Percentiles rank a stretch among this genome's conserved stretches.
Conservation (phyloP, 768 basidiomycete genomes). For the Mycena vitilis region DNA sequence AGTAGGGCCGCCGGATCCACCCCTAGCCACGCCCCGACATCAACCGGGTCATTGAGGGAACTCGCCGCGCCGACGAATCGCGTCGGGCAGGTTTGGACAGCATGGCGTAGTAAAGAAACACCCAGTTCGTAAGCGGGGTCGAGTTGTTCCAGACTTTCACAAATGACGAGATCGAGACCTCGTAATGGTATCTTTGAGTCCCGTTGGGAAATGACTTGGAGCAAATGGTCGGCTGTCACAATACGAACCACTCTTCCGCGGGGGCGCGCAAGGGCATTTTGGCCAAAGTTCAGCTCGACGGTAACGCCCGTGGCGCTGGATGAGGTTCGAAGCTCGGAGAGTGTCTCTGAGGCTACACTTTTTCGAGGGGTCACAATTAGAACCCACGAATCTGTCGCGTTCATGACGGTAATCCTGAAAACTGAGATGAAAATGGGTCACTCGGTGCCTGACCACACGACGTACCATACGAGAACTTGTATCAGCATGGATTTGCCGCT, state of each 20-base stretch:
- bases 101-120: conserved; percentile 76
- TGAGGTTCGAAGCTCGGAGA: conserved; percentile 62
- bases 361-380: conserved; percentile 73
- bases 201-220: conserved; percentile 53
- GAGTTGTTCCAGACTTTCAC: conserved; percentile 88
- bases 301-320: conserved; percentile 54
- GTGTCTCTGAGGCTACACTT: conserved; percentile 65
- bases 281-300: conserved; percentile 50
- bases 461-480: conserved; percentile 80
- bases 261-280: conserved; percentile 50
- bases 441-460: conserved; percentile 10
- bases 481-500: conserved; percentile 85
- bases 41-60: conserved; percentile 83
- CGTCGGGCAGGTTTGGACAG: conserved; percentile 68
- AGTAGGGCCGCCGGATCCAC: conserved; percentile 73
- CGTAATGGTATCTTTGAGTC: conserved; percentile 43
- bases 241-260: conserved; percentile 64
- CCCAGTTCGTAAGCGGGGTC: conserved; percentile 85
- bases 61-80: conserved; percentile 83
- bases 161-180: conserved; percentile 75
- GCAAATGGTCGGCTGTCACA: conserved; percentile 64
- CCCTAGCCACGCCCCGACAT: conserved; percentile 87
- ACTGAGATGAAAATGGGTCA: background rate
- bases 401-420: conserved; percentile 66
- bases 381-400: conserved; percentile 60